These are phyloP conservation scores for Dothiorella sarmentorum DNA, from an alignment of 2,329 filamentous ascomycete species.

Conservation along the genomic window DNA sequence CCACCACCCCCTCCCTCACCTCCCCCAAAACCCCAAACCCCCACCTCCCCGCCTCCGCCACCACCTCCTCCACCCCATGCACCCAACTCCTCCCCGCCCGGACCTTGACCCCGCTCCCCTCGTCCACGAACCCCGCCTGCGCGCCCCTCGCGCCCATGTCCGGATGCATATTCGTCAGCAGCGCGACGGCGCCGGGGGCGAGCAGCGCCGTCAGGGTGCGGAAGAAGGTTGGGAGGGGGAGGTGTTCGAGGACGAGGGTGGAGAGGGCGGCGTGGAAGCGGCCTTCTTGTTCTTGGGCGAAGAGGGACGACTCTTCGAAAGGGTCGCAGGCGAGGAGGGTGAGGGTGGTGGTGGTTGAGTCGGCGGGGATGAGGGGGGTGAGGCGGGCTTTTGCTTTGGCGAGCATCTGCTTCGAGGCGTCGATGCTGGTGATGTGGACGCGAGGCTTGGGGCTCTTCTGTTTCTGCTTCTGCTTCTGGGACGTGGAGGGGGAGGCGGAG, in stretches of 20 bases:
- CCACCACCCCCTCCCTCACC: constrained; percentile 31
- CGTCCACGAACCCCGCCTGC: constrained; percentile 58
- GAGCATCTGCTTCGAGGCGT: no score
- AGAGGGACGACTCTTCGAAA: neutral
- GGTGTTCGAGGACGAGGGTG: constrained; percentile 64
- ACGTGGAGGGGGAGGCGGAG: no score
- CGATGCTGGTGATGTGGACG: no score
- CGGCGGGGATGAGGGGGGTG: no score
- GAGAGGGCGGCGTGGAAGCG: constrained; percentile 51
- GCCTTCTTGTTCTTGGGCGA: neutral
- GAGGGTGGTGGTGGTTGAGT: neutral
- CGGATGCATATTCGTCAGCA: constrained; percentile 67
- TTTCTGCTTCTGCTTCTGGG: no score
- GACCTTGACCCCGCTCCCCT: constrained; percentile 46
- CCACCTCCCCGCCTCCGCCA: constrained; percentile 43
- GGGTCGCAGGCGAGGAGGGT: neutral
- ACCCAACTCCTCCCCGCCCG: constrained; percentile 58
- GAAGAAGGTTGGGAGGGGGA: constrained; percentile 54
- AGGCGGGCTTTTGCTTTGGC: neutral
- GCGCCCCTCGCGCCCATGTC: constrained; percentile 59
- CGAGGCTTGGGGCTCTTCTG: no score
- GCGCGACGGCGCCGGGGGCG: constrained; percentile 46
- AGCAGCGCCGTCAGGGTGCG: constrained; percentile 43
- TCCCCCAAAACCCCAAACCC: constrained; percentile 32
- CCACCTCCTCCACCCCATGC: constrained; percentile 51